phyloP scores from a whole-genome alignment of 2,329 filamentous ascomycete species.

The Hawksworthiomyces lignivorus region DNA sequence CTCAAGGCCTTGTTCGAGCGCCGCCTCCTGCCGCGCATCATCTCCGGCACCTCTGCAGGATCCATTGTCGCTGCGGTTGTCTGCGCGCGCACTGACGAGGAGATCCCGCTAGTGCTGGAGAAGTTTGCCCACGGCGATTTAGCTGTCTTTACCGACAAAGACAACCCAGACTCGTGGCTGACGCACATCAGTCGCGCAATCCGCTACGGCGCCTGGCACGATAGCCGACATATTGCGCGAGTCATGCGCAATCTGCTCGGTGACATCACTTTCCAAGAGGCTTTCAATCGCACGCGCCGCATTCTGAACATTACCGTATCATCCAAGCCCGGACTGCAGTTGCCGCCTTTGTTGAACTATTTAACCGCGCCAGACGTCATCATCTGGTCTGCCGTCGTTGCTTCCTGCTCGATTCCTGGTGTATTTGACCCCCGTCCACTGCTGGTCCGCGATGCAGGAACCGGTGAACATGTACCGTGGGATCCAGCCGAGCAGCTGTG shows the following conservation, averaged over 20 bases:
- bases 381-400: conserved; percentile 94
- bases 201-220: conserved; percentile 77
- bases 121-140: conserved; percentile 74
- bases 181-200: conserved; percentile 65
- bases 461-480: conserved; percentile 72
- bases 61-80: conserved; percentile 79
- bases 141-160: conserved; percentile 64
- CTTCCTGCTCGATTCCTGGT: conserved; percentile 85
- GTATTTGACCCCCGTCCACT: conserved; percentile 74
- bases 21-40: conserved; percentile 71
- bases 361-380: conserved; percentile 89
- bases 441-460: conserved; percentile 76
- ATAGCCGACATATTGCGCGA: conserved; percentile 70
- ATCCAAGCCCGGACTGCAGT: conserved; percentile 76
- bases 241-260: conserved; percentile 76
- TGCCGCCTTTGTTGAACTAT: conserved; percentile 83
- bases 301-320: conserved; percentile 94
- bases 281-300: conserved; percentile 85
- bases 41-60: conserved; percentile 80
- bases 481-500: conserved; percentile 77
- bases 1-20: conserved; percentile 72
- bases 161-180: conserved; percentile 52
- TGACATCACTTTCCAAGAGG: conserved; percentile 90
- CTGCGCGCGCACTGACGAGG: conserved; percentile 69
- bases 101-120: conserved; percentile 62